Base-by-base conservation (phyloP, 2,329 filamentous ascomycete genomes). In the Beauveria bassiana region DNA sequence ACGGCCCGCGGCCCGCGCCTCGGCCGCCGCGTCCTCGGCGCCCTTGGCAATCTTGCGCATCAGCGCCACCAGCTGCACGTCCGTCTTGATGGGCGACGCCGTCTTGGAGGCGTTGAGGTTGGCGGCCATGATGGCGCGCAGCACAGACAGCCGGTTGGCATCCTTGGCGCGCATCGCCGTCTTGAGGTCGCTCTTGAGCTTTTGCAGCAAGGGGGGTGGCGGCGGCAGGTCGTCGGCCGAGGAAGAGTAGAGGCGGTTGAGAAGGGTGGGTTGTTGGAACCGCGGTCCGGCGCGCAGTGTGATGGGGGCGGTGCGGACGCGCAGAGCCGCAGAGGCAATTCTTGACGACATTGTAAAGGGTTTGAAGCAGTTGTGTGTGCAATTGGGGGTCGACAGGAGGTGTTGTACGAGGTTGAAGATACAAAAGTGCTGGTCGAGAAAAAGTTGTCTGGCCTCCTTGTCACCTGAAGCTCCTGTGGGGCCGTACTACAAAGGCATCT, bases 61-160 rank as follows among this genome's bases (percentile, higher is more conserved):
- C 54, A 93, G 77, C 8, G 79, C 76, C 31, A 91, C 82, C 61
- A 93, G 79, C 69, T 89, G 84, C 65, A 82, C 80, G 72, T 93
- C 89, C 24, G 85, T 89, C 60, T 77, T 78, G 69, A 93, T 84
- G n/a, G 90, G 89, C 45, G 77, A 78, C 45, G 80, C 70, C 16
- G 88, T 91, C 75, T 93, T 93, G 71, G 86, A 87, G 40, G 88
- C 86, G 73, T 92, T 93, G 67, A 87, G 86, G 64, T 88, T 85
- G 64, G 88, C 83, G 38, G 88, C 80, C 65, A 93, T 81, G 64
- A 93, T 76, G 46, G 80, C 73, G 66, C 90, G 87, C 54, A 93
- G 80, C 43, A 90, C 88, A 45, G 82, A 77, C 28, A 93, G 83
- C 2, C 87, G 85, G 28, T 83, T 77, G 28, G 79, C 74, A 70